phyloP scores from a whole-genome alignment of 2,329 filamentous ascomycete species.

The Fusarium subtropicale region DNA sequence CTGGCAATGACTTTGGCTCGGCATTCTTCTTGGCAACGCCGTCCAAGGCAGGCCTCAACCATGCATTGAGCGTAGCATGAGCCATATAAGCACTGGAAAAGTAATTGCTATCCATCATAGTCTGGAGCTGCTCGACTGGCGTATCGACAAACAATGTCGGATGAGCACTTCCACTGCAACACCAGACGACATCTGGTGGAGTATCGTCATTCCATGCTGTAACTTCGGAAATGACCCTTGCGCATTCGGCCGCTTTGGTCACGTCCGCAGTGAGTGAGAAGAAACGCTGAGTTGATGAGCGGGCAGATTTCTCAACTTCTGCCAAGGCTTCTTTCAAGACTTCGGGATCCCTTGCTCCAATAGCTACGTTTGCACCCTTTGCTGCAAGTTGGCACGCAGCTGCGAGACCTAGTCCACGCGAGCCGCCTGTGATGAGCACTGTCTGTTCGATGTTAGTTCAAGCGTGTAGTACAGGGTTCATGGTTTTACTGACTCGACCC shows the following conservation, averaged over 20 bases:
- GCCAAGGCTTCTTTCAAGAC: conserved; percentile 20
- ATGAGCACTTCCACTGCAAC: conserved; percentile 35
- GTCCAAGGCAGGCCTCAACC: conserved; percentile 17
- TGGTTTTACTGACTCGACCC: background rate
- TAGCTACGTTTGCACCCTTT: conserved; percentile 26
- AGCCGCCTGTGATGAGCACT: conserved; percentile 31
- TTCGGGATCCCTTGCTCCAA: conserved; percentile 8
- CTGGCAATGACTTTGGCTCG: background rate
- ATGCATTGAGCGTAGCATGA: conserved; percentile 29
- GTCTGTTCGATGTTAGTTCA: conserved; percentile 10
- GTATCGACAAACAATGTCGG: conserved; percentile 36
- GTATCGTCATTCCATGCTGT: conserved; percentile 24
- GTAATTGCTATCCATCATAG: conserved; percentile 41
- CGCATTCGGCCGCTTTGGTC: conserved; percentile 21
- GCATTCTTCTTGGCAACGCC: background rate
- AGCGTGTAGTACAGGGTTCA: fast-evolving
- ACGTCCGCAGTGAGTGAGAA: conserved; percentile 19
- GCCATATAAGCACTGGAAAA: conserved; percentile 39
- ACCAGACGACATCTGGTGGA: conserved; percentile 25
- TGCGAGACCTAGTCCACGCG: conserved; percentile 27
- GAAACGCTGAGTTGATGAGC: conserved; percentile 20
- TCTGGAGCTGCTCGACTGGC: conserved; percentile 31
- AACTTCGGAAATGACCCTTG: conserved; percentile 17
- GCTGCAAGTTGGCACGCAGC: conserved; percentile 30
- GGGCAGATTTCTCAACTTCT: conserved; percentile 18